Evolutionary conservation across 2,329 filamentous ascomycete species (phyloP), one percentile per base, ranked within the genome.

Genomic region (Curvularia lunata): DNA sequence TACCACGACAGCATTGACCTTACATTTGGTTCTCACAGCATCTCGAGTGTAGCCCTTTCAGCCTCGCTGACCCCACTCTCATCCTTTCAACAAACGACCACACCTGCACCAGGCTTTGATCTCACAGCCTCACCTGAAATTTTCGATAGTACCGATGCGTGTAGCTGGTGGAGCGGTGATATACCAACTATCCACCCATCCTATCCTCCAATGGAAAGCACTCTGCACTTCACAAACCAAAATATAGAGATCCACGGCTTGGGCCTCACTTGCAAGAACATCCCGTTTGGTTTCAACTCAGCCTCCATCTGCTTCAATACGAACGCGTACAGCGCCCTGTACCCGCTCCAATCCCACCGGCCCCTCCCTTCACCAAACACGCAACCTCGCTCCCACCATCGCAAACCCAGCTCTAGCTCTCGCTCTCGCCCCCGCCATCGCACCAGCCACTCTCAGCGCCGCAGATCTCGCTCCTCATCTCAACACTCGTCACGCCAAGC

Each of bases 401-500:
- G 68, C 12, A 59, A 67, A 1, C 64, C 70, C 13, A 62, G 5
- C 53, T 45, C 28, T 13, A 61, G 4, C 52, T 45, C 28, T 13
- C 61, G 65, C 19, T 34, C 59, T 27, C 46, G 56, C 28, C 61
- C 54, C 30, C 56, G 52, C 32, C 5, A 34, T 13, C 32, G n/a
- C 5, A 16, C 16, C 16, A 37, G 34, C 16, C 16, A 37, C 38
- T 59, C 63, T 19, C 54, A 57, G 13, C 66, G 65, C 28, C 59
- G 68, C 38, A 62, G 70, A 59, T 68, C 67, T 6, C 68, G 63
- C 8, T 63, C 63, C 41, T 48, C 52, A 9, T 58, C 51, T 10
- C 55, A 32, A 65, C 74, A 5, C 68, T 75, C 2, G 52, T 64
- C 64, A 2, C 79, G 85, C 8, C 84, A 85, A 32, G 75, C 75